Base-by-base conservation (phyloP, 176 grass and related monocot species). In the Musa itinerans region DNA sequence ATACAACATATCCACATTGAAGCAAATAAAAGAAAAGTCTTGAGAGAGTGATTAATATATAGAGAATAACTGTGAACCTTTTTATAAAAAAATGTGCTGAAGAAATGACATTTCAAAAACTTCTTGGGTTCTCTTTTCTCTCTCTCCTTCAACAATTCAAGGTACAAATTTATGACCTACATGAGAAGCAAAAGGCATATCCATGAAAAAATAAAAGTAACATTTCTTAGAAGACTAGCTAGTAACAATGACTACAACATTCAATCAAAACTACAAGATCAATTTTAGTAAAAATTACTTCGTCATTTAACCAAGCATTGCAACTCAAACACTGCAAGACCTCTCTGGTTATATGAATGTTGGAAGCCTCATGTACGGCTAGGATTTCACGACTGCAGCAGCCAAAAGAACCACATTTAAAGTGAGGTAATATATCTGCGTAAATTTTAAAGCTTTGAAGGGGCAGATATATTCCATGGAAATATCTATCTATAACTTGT, bases 31-130 rank as follows among this genome's bases (percentile, higher is more conserved):
- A 48, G 25, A 74, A 20, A 74, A 25, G 9, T 53, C 72, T 70
- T 72, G 23, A 17, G 11, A 25, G 20, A 53, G 17, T 26, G n/a
- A n/a, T n/a, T n/a, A 78, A 43, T 53, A 8, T n/a, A 48, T 23
- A 68, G 23, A 78, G 54, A 72, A 63, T 43, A 43, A 5, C 34
- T 6, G 13, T 10, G 1, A 6, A 93, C 90, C 90, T 89, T 93
- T 53, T 93, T 93, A 76, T 83, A 89, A 74, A 93, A 93, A 82
- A 93, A 93, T 25, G 87, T 93, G 72, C 81, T 93, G 84, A 89
- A 93, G 77, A 89, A 93, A 81, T 93, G 90, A n/a, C 87, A 93
- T 83, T 87, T 93, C 70, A 93, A 58, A 70, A 93, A 93, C 34
- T 87, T 89, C 15, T 14, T 74, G 65, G 77, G 87, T 62, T 93